A percentile compares a stretch with the other conserved stretches of the same genome.
phyloP scores from a whole-genome alignment of 202 grass and related monocot genomes.

The Saccharum hybrid region DNA sequence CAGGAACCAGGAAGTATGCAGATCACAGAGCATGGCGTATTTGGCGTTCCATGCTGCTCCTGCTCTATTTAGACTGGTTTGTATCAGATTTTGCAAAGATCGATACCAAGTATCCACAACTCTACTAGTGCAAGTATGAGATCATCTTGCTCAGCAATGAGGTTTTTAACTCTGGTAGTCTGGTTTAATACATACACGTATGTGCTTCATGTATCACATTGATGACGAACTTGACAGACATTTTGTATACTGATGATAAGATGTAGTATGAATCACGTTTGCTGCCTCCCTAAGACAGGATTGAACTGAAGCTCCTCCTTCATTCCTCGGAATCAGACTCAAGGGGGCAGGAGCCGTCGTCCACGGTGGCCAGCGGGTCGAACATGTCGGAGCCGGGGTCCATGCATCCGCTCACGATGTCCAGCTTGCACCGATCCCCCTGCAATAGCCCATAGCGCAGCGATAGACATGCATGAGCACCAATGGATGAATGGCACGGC shows the following conservation, averaged over 20 bases:
- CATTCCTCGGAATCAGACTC: conserved; percentile 61
- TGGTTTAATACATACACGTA: background rate
- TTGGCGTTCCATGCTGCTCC: background rate
- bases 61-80: background rate
- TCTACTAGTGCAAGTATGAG: background rate
- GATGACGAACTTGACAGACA: background rate
- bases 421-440: conserved; percentile 89
- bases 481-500: too few relatives aligned
- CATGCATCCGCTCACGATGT: conserved; percentile 80
- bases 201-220: background rate
- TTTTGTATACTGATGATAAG: background rate
- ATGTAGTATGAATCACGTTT: background rate
- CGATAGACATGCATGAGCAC: too few relatives aligned
- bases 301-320: background rate
- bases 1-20: background rate
- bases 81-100: background rate
- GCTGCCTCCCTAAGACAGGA: background rate
- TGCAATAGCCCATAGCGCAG: conserved; percentile 7
- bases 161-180: background rate
- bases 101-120: background rate
- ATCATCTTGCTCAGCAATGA: background rate
- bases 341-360: conserved; percentile 75
- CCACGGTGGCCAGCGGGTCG: conserved; percentile 72
- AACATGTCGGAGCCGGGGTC: conserved; percentile 71
- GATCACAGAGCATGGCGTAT: background rate